Base-by-base conservation (phyloP, 2,329 filamentous ascomycete genomes). In the Drechslerella dactyloides region DNA sequence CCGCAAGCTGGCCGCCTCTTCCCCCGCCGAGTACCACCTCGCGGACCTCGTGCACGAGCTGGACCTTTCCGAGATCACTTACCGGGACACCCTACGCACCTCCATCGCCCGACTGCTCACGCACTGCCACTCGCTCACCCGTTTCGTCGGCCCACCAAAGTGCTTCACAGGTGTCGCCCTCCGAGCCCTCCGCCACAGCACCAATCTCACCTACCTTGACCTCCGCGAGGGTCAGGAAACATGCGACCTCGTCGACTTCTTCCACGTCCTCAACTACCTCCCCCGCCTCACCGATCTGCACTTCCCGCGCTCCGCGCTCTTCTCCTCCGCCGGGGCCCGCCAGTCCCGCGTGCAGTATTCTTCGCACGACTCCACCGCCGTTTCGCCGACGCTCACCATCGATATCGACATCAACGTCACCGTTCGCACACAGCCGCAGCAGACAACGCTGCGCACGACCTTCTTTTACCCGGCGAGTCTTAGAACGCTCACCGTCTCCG, bases 41-140 rank as follows among this genome's bases (percentile, higher is more conserved):
- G 56, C 70, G 6, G 73, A 70, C 21, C 65, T 76, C 15, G 62
- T 77, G 1, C 65, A 65, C 10, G 61, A 52, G 2, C 62, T 77
- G 13, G 74, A 76, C 52, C 70, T 77, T n/a, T 76, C 75, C 13
- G 51, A 48, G 17, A 62, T 76, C 19, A 10, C 74, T 40, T 74
- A 76, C 51, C 68, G 10, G n/a, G 73, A 73, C 8, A 64, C 69
- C 19, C 76, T 77, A 21, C 69, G 73, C 17, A 74, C 75, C 21
- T 69, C 68, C 13, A 75, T 75, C 51, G 68, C 75, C 35, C 74
- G 75, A 11, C 72, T 76, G 3, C 73, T 77, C 27, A 62, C 70
- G 7, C 69, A 76, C 54, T 76, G 75, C 57, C 72, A 58, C 13
- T 59, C 69, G n/a, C 48, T 70, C 21, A 70, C 66, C 13, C 46